Base-by-base conservation (phyloP, 2,329 filamentous ascomycete genomes). In the Colletotrichum godetiae region DNA sequence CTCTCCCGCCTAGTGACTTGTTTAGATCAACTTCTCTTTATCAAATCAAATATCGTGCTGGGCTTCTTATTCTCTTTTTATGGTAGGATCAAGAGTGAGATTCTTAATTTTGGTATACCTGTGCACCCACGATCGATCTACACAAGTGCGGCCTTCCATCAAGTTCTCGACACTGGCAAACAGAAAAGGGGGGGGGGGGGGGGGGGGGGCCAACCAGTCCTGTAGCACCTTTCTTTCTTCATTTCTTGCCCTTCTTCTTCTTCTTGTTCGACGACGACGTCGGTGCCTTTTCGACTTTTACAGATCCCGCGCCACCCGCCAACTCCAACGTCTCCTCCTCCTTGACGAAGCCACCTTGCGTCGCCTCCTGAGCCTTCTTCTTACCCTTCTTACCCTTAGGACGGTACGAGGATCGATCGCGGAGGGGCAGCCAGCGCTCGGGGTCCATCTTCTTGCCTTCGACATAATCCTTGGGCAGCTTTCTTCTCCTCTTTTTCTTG, bases 301-400 rank as follows among this genome's bases (percentile, higher is more conserved):
- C 89, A 6, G 85, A 87, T 15, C 90, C 90, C 1, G 89, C 90
- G 5, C 91, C 91, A 33, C 91, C 90, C 3, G 90, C 90, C 13
- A 92, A 83, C 76, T 90, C 91, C 76, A 91, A 85, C 71, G 86
- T 93, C 86, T 88, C 91, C 81, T 93, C 92, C 75, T 95, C 94
- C 78, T 88, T 92, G 27, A 95, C 93, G 13, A 92, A 85, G 61
- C 95, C 96, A 74, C 97, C 97, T 82, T 98, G 97, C 10, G 94
- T 98, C 53, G 92, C 86, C 76, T 94, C 93, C 74, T 88, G 87
- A 5, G 91, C 92, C 84, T 93, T 93, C 88, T 95, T 93, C 88
- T 95, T 96, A 68, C 94, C 94, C 88, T 98, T 97, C 86, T 93
- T 95, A 6, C 95, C 95, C 86, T 97, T 98, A 8, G 95, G 95